phyloP scores from a whole-genome alignment of 202 grass and related monocot genomes.

The Saccharum hybrid region DNA sequence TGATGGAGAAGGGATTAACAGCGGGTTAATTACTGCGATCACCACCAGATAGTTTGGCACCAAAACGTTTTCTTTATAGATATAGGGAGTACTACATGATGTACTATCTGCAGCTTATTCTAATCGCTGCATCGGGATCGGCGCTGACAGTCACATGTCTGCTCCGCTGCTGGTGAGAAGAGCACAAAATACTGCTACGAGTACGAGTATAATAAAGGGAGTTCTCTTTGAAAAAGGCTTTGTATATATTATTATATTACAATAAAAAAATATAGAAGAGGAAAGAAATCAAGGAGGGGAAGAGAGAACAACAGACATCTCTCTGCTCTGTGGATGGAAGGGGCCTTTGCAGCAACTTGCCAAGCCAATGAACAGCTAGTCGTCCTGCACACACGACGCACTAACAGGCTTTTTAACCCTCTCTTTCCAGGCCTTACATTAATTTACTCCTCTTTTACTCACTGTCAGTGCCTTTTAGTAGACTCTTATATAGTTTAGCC shows the following conservation, averaged over 20 bases:
- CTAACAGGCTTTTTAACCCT: not conserved
- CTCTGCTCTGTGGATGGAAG: constrained; percentile 44
- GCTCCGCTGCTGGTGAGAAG: constrained; percentile 23
- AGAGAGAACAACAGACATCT: constrained; percentile 32
- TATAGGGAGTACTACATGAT: not conserved
- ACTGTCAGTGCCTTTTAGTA: constrained; percentile 35
- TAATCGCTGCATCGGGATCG: constrained; percentile 72
- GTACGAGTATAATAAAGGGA: not conserved
- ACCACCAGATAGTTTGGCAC: constrained; percentile 30
- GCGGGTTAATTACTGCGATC: constrained; percentile 21
- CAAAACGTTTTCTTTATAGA: constrained; percentile 55
- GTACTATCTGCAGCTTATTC: constrained; percentile 50
- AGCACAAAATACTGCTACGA: constrained; percentile 9
- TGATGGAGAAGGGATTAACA: not conserved
- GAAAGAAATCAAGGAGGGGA: not conserved
- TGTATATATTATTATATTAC: not conserved
- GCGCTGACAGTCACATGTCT: constrained; percentile 74
- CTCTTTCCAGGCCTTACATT: constrained; percentile 3
- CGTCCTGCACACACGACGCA: not conserved
- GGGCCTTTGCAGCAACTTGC: not conserved
- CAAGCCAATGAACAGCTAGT: not conserved
- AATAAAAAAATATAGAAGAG: not conserved
- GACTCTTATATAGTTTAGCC: constrained; percentile 15
- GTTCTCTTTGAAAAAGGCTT: not conserved
- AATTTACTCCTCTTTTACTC: constrained; percentile 4